phyloP scores from a whole-genome alignment of 768 basidiomycete genomes.

The Boletus rufocinnamomeus region DNA sequence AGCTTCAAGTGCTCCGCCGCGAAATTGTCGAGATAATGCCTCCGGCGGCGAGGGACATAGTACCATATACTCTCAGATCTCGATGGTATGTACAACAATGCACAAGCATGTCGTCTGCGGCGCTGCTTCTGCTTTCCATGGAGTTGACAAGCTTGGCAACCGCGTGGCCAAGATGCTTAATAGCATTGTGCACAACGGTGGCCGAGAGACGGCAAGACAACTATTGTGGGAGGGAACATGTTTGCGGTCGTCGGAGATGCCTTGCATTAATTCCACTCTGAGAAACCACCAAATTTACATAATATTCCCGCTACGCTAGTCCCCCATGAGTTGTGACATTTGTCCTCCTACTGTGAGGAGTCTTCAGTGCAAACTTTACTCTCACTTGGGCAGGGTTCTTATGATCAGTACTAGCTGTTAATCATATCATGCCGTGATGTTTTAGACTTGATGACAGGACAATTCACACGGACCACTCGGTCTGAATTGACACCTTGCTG shows the following conservation, averaged over 20 bases:
- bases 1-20: too few relatives aligned
- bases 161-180: neutral
- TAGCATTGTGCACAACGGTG: neutral
- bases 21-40: neutral
- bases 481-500: too few relatives aligned
- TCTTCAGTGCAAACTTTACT: neutral
- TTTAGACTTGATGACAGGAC: too few relatives aligned
- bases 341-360: too few relatives aligned
- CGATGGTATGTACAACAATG: neutral
- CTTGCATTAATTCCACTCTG: neutral
- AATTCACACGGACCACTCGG: too few relatives aligned
- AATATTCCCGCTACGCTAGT: neutral
- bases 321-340: neutral
- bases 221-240: neutral
- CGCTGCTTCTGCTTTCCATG: neutral
- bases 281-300: too few relatives aligned
- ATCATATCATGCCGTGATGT: too few relatives aligned
- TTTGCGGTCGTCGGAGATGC: neutral
- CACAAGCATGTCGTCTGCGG: neutral
- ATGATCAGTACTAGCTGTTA: neutral
- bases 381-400: too few relatives aligned
- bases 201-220: neutral
- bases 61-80: neutral
- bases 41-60: neutral
- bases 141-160: neutral